A percentile compares a stretch with the other conserved stretches of the same genome.
phyloP scores from a whole-genome alignment of 768 basidiomycete genomes.

The Tubosaeta sp. region DNA sequence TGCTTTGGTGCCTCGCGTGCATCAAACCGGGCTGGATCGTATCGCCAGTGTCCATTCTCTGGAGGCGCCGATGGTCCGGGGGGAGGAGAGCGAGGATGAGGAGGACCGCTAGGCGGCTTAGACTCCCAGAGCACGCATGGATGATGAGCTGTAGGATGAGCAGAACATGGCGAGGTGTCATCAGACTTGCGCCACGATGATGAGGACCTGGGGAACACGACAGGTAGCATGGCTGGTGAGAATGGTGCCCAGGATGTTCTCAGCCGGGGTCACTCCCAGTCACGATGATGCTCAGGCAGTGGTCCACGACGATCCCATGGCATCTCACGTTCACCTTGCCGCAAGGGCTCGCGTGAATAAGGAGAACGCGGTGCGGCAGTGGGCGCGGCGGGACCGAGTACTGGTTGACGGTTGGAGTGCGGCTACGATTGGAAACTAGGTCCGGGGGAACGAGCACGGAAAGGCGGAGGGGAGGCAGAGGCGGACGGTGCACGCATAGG shows the following conservation, averaged over 20 bases:
- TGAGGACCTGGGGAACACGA: constrained; percentile 32
- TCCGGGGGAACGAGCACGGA: constrained; percentile 50
- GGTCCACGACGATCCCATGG: too few relatives aligned
- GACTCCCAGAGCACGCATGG: constrained; percentile 56
- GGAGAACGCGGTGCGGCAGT: constrained; percentile 58
- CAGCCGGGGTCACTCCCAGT: too few relatives aligned
- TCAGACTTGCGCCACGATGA: constrained; percentile 45
- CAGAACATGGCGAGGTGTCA: constrained; percentile 59
- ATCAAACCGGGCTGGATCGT: too few relatives aligned
- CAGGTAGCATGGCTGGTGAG: too few relatives aligned
- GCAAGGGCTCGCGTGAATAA: too few relatives aligned
- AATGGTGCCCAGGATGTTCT: too few relatives aligned
- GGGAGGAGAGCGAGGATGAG: too few relatives aligned
- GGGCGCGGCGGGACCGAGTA: constrained; percentile 51
- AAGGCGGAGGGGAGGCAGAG: constrained; percentile 57
- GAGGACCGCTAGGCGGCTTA: constrained; percentile 48
- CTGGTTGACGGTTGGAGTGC: constrained; percentile 41
- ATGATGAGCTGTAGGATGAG: constrained; percentile 36
- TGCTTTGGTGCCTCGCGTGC: constrained; percentile 40
- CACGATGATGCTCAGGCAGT: too few relatives aligned
- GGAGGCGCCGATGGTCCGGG: too few relatives aligned
- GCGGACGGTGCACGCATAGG: constrained; percentile 50
- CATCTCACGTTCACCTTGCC: too few relatives aligned
- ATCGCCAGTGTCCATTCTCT: too few relatives aligned
- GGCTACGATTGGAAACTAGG: constrained; percentile 47